Evolutionary conservation across 2,329 filamentous ascomycete genomes (phyloP), one percentile per base, ranked within the genome.

Genomic region (Coniochaeta sp.): DNA sequence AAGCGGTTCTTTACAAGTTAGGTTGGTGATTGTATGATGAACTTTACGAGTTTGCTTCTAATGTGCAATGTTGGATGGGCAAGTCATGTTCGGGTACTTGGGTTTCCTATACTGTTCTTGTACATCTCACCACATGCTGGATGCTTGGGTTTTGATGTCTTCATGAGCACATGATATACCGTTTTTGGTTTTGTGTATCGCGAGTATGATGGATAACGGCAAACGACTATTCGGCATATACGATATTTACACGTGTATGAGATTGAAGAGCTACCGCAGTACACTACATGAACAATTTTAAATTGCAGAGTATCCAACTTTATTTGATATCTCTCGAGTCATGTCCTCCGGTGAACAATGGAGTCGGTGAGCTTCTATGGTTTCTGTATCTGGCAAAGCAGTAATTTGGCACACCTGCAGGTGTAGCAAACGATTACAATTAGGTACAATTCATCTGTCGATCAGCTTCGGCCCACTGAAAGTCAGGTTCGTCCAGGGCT

Each of bases 1-100:
- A 69, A 67, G 65, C 62, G 65, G 60, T 61, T 69, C 55, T 69
- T 69, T 59, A 62, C 56, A 50, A 38, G 54, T 38, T 57, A 57
- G 31, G 54, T n/a, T 6, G 54, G 34, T 38, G 54, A 7, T 14
- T 22, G 34, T 57, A n/a, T 34, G 47, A 52, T 28, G 47, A n/a
- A 52, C 6, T 16, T 47, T 31, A 28, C 22, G 24, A 52, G 26
- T 52, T 28, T 52, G 26, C 26, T 31, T 52, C 7, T 31, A 22
- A 17, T 31, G 47, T 31, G 28, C 28, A 9, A 5, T 31, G 28
- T 31, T 31, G 28, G 28, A 31, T 31, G 5, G 28, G 28, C 5
- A 31, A 31, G 28, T 9, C 28, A 31, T 31, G 28, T 31, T n/a
- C 28, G 28, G 5, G 28, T 31, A 6, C 12, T 33, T 33, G 31